These are phyloP conservation scores for Macadamia tetraphylla DNA, from an alignment of 164 flowering plant species.

Conservation along the genomic window DNA sequence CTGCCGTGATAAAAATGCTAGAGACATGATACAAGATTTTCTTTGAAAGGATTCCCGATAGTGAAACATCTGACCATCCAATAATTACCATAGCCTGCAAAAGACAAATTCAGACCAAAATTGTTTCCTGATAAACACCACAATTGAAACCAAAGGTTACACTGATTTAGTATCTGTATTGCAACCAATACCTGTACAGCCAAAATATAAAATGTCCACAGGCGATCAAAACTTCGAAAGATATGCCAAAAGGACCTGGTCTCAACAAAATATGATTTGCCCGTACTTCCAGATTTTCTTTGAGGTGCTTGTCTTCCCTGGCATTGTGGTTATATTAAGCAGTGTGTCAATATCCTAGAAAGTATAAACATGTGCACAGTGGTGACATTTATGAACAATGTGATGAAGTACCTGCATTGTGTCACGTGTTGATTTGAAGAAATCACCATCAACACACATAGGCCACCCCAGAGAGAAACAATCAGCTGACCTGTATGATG, in stretches of 20 bases:
- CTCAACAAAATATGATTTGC: conserved; percentile 85
- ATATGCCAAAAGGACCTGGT: conserved; percentile 90
- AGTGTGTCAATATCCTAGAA: neutral
- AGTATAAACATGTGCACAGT: neutral
- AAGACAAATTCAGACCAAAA: neutral
- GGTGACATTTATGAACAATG: neutral
- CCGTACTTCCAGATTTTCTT: conserved; percentile 53
- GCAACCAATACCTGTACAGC: conserved; percentile 63
- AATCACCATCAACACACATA: conserved; percentile 94
- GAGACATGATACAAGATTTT: conserved; percentile 52
- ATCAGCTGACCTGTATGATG: conserved; percentile 60
- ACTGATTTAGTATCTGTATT: neutral
- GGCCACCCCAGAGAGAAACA: conserved; percentile 99
- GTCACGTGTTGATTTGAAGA: conserved; percentile 76
- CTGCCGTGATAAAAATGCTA: conserved; percentile 94
- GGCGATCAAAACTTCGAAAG: conserved; percentile 88
- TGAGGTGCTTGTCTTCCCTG: conserved; percentile 48
- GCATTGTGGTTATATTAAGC: conserved; percentile 3
- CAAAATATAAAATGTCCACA: conserved; percentile 88
- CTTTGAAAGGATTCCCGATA: conserved; percentile 42
- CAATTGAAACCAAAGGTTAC: neutral
- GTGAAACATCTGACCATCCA: conserved; percentile 59
- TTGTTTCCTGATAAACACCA: neutral
- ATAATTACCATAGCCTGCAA: conserved; percentile 73
- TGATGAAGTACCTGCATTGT: conserved; percentile 32